Evolutionary conservation across 176 grass and related monocot species (phyloP).

Genomic region (Calamus simplicifolius): DNA sequence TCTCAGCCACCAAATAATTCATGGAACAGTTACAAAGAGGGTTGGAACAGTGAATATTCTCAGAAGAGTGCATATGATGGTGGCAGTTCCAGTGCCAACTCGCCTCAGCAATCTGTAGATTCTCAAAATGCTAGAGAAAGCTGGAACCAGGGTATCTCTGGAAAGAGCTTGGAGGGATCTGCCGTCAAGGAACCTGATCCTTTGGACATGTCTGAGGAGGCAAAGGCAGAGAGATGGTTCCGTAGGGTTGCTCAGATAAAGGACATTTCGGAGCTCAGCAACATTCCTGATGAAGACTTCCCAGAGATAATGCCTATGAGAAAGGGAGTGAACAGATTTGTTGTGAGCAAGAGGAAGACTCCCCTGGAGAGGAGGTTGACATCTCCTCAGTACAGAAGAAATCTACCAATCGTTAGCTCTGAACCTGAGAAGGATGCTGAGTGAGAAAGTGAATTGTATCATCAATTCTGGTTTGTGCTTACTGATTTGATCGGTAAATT

Average conservation of each 20-base stretch:
- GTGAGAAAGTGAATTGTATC: background rate
- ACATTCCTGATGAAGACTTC: conserved; percentile 90
- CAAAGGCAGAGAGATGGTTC: conserved; percentile 96
- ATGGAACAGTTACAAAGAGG: conserved; percentile 11
- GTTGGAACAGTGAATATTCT: conserved; percentile 16
- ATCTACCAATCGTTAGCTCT: conserved; percentile 56
- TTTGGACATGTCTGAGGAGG: conserved; percentile 97
- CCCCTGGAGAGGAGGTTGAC: conserved; percentile 84
- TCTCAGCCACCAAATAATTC: conserved; percentile 23
- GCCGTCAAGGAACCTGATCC: conserved; percentile 72
- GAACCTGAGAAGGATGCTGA: conserved; percentile 51
- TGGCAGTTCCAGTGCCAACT: conserved; percentile 8
- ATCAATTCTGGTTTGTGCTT: too few species aligned
- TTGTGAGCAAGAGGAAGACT: conserved; percentile 93
- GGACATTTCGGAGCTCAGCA: conserved; percentile 81
- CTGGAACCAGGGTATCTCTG: conserved; percentile 28
- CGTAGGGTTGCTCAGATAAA: conserved; percentile 89
- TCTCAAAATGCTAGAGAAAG: conserved; percentile 20
- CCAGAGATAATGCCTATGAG: conserved; percentile 99
- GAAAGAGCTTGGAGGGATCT: conserved; percentile 85
- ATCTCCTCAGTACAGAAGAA: conserved; percentile 67
- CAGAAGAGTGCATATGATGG: conserved; percentile 6
- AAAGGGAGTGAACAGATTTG: conserved; percentile 93
- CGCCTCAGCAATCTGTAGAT: conserved; percentile 10
- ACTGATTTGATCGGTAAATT: too few species aligned